Evolutionary conservation across 768 basidiomycete genomes (phyloP).

Genomic region (Calocybe gangraenosa): DNA sequence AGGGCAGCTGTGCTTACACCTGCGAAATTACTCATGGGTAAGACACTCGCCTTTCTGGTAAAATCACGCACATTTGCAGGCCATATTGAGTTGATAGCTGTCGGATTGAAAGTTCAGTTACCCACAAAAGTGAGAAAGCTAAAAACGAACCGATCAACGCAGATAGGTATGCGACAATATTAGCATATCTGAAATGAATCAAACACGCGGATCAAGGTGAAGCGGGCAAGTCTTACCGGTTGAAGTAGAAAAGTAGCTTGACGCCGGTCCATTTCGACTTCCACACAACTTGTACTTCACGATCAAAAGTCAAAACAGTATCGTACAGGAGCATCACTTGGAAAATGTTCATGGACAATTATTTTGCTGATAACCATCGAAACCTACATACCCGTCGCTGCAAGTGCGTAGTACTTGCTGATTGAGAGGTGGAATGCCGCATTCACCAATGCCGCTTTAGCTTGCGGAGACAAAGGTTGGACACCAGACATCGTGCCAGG

Average conservation of each 20-base stretch:
- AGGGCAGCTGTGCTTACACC: not conserved
- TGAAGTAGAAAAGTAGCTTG: conserved; percentile 13
- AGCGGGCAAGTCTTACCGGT: conserved; percentile 5
- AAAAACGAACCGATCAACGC: conserved; percentile 6
- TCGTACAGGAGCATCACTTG: conserved; percentile 15
- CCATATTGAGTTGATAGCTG: conserved; percentile 11
- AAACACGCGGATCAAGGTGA: not conserved
- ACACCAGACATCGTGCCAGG: conserved; percentile 6
- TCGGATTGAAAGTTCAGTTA: not conserved
- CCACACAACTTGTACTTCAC: conserved; percentile 13
- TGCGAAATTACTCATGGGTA: not conserved
- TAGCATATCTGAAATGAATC: conserved; percentile 6
- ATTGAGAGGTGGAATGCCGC: conserved; percentile 10
- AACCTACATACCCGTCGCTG: conserved; percentile 3
- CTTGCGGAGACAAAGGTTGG: conserved; percentile 6
- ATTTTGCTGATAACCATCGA: no score
- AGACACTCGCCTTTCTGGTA: not conserved
- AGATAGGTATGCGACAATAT: conserved; percentile 6
- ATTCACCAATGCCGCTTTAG: conserved; percentile 5
- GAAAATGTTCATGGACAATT: not conserved
- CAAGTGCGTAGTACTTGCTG: conserved; percentile 14
- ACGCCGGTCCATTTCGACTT: conserved; percentile 12
- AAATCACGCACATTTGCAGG: conserved; percentile 2
- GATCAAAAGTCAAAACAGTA: conserved; percentile 10
- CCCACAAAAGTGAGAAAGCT: not conserved